Percentiles rank a stretch among this genome's conserved stretches.
Evolutionary conservation across 1,284 basidiomycete genomes (phyloP).

Genomic region (Phellopilus nigrolimitatus): DNA sequence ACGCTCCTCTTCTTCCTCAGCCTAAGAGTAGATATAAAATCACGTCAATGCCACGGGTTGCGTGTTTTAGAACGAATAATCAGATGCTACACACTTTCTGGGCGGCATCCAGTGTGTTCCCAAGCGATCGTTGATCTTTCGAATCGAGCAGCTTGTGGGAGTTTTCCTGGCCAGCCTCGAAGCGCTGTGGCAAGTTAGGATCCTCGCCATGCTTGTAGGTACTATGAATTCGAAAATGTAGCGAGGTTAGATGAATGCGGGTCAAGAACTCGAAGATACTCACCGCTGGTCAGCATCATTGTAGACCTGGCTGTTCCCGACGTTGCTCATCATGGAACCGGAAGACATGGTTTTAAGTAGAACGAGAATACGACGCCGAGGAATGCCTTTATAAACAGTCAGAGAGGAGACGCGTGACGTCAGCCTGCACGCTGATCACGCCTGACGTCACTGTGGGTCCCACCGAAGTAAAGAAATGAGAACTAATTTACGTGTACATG

Average conservation of each 20-base stretch:
- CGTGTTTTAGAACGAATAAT: not conserved
- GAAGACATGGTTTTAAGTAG: slow-evolving; percentile 21
- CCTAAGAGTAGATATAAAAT: not conserved
- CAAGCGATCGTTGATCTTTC: slow-evolving; percentile 39
- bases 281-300: slow-evolving; percentile 18
- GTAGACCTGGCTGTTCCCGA: slow-evolving; percentile 41
- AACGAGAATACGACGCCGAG: not conserved
- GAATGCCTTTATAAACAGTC: not conserved
- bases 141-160: slow-evolving; percentile 36
- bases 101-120: slow-evolving; percentile 35
- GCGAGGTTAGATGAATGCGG: slow-evolving; percentile 38
- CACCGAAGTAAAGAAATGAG: no score
- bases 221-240: slow-evolving; percentile 27
- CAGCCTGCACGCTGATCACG: not conserved
- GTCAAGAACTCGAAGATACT: no score
- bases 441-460: no score
- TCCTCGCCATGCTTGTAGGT: slow-evolving; percentile 20
- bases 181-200: slow-evolving; percentile 25
- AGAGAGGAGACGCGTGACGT: not conserved
- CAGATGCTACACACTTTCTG: slow-evolving; percentile 19
- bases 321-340: slow-evolving; percentile 43
- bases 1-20: slow-evolving; percentile 22
- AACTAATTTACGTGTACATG: no score
- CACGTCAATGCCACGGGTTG: not conserved
- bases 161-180: slow-evolving; percentile 30